Conservation (phyloP, 2,329 filamentous ascomycete genomes). For the Trichoderma sp. region DNA sequence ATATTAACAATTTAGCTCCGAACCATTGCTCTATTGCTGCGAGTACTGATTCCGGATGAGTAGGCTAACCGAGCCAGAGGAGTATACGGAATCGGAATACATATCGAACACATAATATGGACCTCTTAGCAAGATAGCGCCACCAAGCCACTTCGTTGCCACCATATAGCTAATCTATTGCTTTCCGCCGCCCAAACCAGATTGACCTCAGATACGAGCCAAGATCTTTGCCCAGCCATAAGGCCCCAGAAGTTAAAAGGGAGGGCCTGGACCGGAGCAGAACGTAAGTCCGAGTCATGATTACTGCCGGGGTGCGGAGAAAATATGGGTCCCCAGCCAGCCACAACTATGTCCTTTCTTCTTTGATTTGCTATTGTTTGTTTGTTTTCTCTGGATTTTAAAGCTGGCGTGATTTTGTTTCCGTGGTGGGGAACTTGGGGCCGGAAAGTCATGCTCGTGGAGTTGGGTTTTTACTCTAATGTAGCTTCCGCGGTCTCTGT, state of each 20-base stretch:
- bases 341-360: background rate
- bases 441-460: background rate
- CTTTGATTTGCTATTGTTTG: background rate
- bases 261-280: background rate
- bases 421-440: background rate
- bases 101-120: background rate
- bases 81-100: background rate
- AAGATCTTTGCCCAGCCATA: background rate
- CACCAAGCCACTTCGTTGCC: background rate
- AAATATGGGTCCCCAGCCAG: conserved; percentile 15
- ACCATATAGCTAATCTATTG: background rate
- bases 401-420: background rate
- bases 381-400: background rate
- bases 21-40: background rate
- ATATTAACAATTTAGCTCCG: background rate
- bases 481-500: background rate
- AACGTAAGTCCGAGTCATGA: background rate
- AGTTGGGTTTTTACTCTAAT: background rate
- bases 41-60: background rate
- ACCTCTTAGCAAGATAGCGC: background rate
- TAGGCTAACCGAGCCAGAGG: background rate
- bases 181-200: background rate
- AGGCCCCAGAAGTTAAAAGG: background rate
- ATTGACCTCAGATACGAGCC: background rate
- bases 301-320: conserved; percentile 6